These are phyloP conservation scores for Moricandia moricandioides DNA, from an alignment of 345 rosid species.

Conservation along the genomic window DNA sequence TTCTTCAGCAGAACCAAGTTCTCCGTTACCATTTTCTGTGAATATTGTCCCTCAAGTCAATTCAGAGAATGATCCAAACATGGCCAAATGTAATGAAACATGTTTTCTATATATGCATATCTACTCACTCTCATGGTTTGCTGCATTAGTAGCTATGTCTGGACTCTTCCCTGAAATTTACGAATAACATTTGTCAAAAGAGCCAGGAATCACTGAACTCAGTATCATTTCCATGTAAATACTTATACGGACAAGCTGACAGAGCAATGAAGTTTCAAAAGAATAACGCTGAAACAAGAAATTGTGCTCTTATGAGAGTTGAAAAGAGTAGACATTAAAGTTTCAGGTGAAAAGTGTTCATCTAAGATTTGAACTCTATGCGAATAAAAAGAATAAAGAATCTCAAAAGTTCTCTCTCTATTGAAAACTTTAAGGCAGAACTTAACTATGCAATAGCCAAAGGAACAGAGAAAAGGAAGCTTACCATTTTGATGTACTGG, in stretches of 20 bases:
- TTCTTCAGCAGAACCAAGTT: constrained; percentile 37
- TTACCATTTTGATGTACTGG: constrained; percentile 54
- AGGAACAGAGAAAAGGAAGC: not conserved
- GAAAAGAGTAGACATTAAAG: not conserved
- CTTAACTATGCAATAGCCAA: not conserved
- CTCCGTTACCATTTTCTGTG: constrained; percentile 49
- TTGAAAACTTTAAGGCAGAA: not conserved
- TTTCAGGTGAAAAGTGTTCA: not conserved
- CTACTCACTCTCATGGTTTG: constrained; percentile 47
- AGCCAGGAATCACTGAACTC: not conserved
- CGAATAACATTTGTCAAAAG: not conserved
- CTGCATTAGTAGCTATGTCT: constrained; percentile 40
- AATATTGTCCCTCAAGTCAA: constrained; percentile 5
- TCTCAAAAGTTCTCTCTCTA: constrained; percentile 9
- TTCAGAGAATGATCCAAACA: constrained; percentile 1
- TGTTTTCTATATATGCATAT: not conserved
- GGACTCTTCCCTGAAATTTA: constrained; percentile 44
- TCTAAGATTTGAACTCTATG: constrained; percentile 16
- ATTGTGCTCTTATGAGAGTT: not conserved
- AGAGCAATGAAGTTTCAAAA: not conserved
- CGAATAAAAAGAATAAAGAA: not conserved
- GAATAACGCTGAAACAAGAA: constrained; percentile 3
- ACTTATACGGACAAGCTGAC: constrained; percentile 12
- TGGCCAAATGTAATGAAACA: not conserved
- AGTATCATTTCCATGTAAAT: not conserved